Base-by-base conservation (phyloP, 2,329 filamentous ascomycete genomes). In the Bipolaris oryzae region DNA sequence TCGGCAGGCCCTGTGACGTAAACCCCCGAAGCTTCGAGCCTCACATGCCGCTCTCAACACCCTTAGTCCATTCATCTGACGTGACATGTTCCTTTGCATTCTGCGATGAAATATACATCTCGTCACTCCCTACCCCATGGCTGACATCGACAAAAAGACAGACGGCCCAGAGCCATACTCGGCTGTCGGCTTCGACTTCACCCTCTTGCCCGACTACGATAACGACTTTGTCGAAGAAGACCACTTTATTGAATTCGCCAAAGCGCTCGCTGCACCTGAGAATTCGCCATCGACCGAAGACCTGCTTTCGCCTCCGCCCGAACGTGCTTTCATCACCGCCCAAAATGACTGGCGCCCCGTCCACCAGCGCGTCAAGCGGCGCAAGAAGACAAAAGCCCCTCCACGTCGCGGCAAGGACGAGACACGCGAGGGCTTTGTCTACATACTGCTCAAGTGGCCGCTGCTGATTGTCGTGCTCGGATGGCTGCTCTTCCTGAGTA, bases 331-430 rank as follows among this genome's bases (percentile, higher is more conserved):
- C 73, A 91, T 98, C 68, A 90, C 91, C 3, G 94, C 95, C 38
- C 87, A 96, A 72, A 96, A 96, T 75, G 95, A 99, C 80, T 99
- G 95, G 95, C 88, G 91, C 15, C 95, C 95, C 0, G 86, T 98
- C 11, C 88, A 90, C 66, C 86, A 94, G 72, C 87, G 85, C 55
- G 83, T 93, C 20, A 81, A 82, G 55, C 73, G 75, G 58, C 69
- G 69, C 28, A 72, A 79, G 74, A 74, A 76, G 69, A 58, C 60
- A 51, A 68, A 68, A 45, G 65, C 71, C 39, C 69, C 74, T 60
- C 79, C 76, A 60, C 76, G 77, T 37, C 78, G 81, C 52, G 81
- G 79, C 62, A 91, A 87, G 70, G 95, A 99, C 74, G 95, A 99
- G 81, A 98, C 94, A 2, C 84, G 95, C 64, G 95, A 99, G 79